Evolutionary conservation across 176 grass and related monocot genomes (phyloP).

Genomic region (Hyparrhenia diplandra): DNA sequence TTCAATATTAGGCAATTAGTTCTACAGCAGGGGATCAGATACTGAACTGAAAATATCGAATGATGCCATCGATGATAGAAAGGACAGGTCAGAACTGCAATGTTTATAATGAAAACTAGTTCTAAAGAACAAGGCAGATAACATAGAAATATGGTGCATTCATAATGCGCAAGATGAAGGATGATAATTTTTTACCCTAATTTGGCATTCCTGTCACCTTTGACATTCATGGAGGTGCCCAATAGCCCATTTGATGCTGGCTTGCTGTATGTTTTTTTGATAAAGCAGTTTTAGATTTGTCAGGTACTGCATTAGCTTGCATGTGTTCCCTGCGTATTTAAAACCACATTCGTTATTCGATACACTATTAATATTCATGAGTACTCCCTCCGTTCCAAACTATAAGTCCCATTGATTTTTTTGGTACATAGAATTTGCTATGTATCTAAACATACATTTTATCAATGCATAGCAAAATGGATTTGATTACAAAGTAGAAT

Average conservation of each 20-base stretch:
- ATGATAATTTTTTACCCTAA: slow-evolving; percentile 39
- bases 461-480: no score
- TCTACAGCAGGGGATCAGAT: not conserved
- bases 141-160: slow-evolving; percentile 12
- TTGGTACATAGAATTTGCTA: no score
- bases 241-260: slow-evolving; percentile 28
- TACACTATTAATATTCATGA: not conserved
- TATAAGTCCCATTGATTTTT: no score
- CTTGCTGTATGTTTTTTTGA: slow-evolving; percentile 38
- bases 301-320: slow-evolving; percentile 29
- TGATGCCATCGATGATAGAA: not conserved
- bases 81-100: not conserved
- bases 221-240: slow-evolving; percentile 17
- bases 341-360: slow-evolving; percentile 4
- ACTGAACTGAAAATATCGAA: not conserved
- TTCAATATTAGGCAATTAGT: slow-evolving; percentile 14
- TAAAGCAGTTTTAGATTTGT: slow-evolving; percentile 36
- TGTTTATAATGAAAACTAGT: not conserved
- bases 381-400: no score
- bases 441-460: no score
- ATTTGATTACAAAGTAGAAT: no score
- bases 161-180: slow-evolving; percentile 2
- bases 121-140: slow-evolving; percentile 8
- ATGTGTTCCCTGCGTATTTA: slow-evolving; percentile 40
- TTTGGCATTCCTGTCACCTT: slow-evolving; percentile 27